Base-by-base conservation (phyloP, 108 stramenopile genomes). In the Skeletonema potamos region DNA sequence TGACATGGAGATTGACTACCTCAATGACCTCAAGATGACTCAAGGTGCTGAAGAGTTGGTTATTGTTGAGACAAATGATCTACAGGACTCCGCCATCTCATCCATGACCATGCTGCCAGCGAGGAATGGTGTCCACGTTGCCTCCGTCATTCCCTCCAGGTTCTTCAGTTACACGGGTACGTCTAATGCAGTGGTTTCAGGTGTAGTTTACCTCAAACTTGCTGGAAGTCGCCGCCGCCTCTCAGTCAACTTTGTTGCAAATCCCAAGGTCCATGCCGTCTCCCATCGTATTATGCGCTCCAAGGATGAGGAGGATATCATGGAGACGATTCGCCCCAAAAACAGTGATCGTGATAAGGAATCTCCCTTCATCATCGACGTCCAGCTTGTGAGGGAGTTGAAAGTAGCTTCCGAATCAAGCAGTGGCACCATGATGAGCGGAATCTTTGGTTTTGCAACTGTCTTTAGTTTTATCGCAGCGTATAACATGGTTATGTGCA, bases 1-100 rank as follows among this genome's bases (percentile, higher is more conserved):
- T 1, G 70, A 72, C 26, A 62, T 79, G 20, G 70, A 79, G 54
- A 62, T 78, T 29, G 68, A 63, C 11, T 54, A n/a, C 12, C 62
- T 76, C 20, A 27, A 76, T 18, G 13, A 18, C 13, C 62, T 76
- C 27, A 11, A 37, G 18, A 28, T 76, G 12, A 56, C 55, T 11
- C 68, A 76, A 64, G 76, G 68, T 9, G 10, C 61, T 7, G 46
- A 62, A 54, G 27, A 58, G 8, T 24, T 71, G 27, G 6, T 34
- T 24, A 51, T 71, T 43, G 64, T 67, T 22, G 66, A 68, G 1
- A 13, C 22, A 55, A 20, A 20, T n/a, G 3, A 27, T 76, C 48
- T 51, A 1, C 48, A 51, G 27, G 55, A 67, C 24, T 44, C 54
- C 13, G 34, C 32, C 32, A 62, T n/a, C 27, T 54, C 68, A 33